phyloP scores from a whole-genome alignment of 192 early-diverging fungal species.

The Pilobolus umbonatus region DNA sequence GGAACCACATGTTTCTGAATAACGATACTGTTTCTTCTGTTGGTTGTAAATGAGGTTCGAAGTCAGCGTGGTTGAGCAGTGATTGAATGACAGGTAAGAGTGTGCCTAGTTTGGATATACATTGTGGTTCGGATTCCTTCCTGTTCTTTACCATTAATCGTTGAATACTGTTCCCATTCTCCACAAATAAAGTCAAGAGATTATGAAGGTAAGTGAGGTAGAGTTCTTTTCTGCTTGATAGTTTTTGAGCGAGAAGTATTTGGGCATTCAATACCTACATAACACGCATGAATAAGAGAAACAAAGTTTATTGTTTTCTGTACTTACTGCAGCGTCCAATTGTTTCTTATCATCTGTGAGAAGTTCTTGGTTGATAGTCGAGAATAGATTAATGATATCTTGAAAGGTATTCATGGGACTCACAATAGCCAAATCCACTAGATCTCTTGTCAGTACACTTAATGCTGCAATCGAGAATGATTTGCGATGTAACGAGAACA shows the following conservation, averaged over 20 bases:
- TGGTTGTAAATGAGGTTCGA: slow-evolving; percentile 48
- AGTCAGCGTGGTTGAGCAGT: slow-evolving; percentile 55
- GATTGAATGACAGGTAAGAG: slow-evolving; percentile 58
- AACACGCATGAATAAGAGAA: not conserved
- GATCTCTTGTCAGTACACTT: slow-evolving; percentile 47
- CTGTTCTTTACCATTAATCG: slow-evolving; percentile 31
- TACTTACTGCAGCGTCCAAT: slow-evolving; percentile 33
- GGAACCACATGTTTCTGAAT: slow-evolving; percentile 91
- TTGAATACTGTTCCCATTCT: slow-evolving; percentile 56
- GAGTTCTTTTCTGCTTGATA: slow-evolving; percentile 45
- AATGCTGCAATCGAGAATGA: slow-evolving; percentile 42
- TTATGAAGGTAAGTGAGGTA: slow-evolving; percentile 46
- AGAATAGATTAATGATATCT: slow-evolving; percentile 54
- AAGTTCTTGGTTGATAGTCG: slow-evolving; percentile 36
- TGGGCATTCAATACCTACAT: slow-evolving; percentile 46
- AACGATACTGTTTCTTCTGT: slow-evolving; percentile 57
- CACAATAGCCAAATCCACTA: slow-evolving; percentile 56
- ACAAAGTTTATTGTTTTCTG: not conserved
- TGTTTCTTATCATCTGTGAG: slow-evolving; percentile 7
- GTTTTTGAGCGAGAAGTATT: slow-evolving; percentile 39
- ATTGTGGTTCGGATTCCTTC: slow-evolving; percentile 37
- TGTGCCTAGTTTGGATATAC: slow-evolving; percentile 44
- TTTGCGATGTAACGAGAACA: slow-evolving; percentile 58
- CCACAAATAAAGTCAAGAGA: slow-evolving; percentile 52
- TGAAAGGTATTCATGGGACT: slow-evolving; percentile 48